phyloP scores from a whole-genome alignment of 2,329 filamentous ascomycete species.

The Trichocomaceae sp. region DNA sequence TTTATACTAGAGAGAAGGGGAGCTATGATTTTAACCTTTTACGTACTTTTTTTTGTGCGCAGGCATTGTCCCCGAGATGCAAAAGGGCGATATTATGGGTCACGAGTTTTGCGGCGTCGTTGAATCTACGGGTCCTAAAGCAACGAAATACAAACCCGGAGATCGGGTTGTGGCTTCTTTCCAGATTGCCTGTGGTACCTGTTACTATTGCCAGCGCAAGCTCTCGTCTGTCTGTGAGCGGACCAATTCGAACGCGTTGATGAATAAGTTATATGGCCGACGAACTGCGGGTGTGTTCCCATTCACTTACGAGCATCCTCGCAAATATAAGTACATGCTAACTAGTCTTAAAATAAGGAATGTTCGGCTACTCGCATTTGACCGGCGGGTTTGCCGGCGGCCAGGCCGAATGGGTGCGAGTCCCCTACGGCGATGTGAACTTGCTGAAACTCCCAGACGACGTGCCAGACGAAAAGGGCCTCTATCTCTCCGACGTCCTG shows the following conservation, averaged over 20 bases:
- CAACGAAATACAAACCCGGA: slow-evolving; percentile 51
- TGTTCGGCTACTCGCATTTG: slow-evolving; percentile 68
- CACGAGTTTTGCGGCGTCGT: slow-evolving; percentile 50
- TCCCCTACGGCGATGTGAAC: slow-evolving; percentile 75
- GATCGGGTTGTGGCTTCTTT: slow-evolving; percentile 76
- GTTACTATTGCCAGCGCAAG: slow-evolving; percentile 73
- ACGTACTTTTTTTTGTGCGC: too few relatives aligned
- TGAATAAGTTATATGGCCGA: slow-evolving; percentile 71
- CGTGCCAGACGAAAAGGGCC: slow-evolving; percentile 76
- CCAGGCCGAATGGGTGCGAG: slow-evolving; percentile 78
- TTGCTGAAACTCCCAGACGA: slow-evolving; percentile 69
- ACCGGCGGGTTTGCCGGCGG: slow-evolving; percentile 82
- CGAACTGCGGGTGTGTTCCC: slow-evolving; percentile 56
- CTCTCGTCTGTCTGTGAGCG: slow-evolving; percentile 71
- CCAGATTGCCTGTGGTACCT: slow-evolving; percentile 65
- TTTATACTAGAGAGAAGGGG: too few relatives aligned
- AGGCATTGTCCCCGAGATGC: slow-evolving; percentile 50
- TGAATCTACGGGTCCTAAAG: slow-evolving; percentile 49
- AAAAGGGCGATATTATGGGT: slow-evolving; percentile 61
- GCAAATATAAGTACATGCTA: slow-evolving; percentile 6
- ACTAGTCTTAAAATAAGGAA: slow-evolving; percentile 32
- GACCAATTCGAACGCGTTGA: slow-evolving; percentile 67
- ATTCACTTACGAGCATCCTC: too few relatives aligned
- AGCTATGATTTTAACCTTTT: too few relatives aligned
- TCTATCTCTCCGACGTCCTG: slow-evolving; percentile 77